Conservation (phyloP, 1,139 yeast species). For the Nakaseomyces delphensis region DNA sequence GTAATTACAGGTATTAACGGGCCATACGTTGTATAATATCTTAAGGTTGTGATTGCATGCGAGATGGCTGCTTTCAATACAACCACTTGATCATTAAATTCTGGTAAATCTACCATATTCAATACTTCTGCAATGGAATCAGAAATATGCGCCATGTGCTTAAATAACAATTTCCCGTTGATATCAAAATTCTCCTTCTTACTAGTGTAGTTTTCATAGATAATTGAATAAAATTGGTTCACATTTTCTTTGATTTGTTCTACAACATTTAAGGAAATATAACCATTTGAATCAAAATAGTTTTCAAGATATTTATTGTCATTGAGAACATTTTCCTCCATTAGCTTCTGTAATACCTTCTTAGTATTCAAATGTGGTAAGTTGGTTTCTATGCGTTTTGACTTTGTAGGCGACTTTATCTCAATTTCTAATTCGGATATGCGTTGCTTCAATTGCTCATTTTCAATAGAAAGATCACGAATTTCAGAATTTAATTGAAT, state of each 20-base stretch:
- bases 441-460: conserved; percentile 29
- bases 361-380: conserved; percentile 1
- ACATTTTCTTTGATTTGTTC: conserved; percentile 2
- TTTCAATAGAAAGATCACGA: conserved; percentile 29
- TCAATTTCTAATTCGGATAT: conserved; percentile 24
- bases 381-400: not conserved
- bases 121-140: conserved; percentile 40
- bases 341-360: not conserved
- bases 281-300: conserved; percentile 3
- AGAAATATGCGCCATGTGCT: conserved; percentile 46
- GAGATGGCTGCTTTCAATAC: conserved; percentile 62
- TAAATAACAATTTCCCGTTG: conserved; percentile 41
- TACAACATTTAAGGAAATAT: conserved; percentile 4
- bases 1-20: conserved; percentile 53
- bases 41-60: conserved; percentile 67
- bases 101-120: conserved; percentile 18
- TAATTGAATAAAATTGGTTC: not conserved
- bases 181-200: conserved; percentile 32
- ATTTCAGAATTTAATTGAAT: conserved; percentile 21
- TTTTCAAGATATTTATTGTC: not conserved
- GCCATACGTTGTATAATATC: conserved; percentile 59
- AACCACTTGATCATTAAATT: conserved; percentile 19
- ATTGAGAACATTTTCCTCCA: conserved; percentile 4
- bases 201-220: conserved; percentile 9
- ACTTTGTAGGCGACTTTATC: conserved; percentile 1